Evolutionary conservation across 2,329 filamentous ascomycete species (phyloP), one percentile per base, ranked within the genome.

Genomic region (Nectriaceae sp.): DNA sequence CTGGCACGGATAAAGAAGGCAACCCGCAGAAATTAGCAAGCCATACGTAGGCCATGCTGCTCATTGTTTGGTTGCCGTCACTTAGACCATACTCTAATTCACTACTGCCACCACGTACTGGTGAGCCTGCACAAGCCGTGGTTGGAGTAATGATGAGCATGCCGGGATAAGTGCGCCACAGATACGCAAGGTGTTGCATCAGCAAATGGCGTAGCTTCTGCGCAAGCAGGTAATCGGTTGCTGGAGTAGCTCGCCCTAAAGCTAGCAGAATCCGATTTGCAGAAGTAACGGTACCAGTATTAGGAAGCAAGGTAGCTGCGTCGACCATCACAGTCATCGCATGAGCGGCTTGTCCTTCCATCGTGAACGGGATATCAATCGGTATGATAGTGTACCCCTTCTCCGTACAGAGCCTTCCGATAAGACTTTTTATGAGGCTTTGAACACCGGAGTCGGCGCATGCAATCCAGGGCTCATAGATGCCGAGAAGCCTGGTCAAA

Each of bases 321-420:
- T 92, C 88, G 8, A 79, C 77, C 44, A 92, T 78, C 52, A 91
- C 88, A 1, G 88, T 89, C 52, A 92, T 68, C 19, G 85, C 84
- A 65, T 92, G 88, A 0, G 88, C 87, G 18, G 82, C 76, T 65
- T 90, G 87, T 20, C 85, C 87, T 58, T 89, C 79, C 11, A 75
- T 62, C 1, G 83, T 56, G 21, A 82, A 75, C 0, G 84, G 84
- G 41, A 87, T 78, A 4, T 72, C 70, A 50, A 87, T 79, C 26
- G 80, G 72, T 3, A 86, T 68, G 2, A 76, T 61, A 15, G 66
- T 65, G 64, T 87, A 87, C 36, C 76, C 78, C 13, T 76, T 68
- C 15, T 76, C 67, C 3, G 67, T 59, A 13, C 73, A 76, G 3
- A 90, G 73, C 44, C 78, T 77, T 15, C 78, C 75, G 31, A 87